phyloP scores from a whole-genome alignment of 768 basidiomycete species.

The Suillus lakei region DNA sequence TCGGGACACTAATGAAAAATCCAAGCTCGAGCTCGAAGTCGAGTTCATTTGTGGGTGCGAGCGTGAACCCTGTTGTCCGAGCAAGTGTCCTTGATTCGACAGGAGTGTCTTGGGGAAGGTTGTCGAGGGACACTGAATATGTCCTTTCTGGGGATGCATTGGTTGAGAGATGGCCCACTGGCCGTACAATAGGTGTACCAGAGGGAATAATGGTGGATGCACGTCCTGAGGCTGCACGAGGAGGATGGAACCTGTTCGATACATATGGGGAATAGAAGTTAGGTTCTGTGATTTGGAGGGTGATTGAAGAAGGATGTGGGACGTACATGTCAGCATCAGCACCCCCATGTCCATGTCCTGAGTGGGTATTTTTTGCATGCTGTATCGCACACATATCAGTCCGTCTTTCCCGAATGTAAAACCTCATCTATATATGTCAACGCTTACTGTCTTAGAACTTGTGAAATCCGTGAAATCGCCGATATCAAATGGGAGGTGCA shows the following conservation, averaged over 20 bases:
- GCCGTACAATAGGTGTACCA: constrained; percentile 5
- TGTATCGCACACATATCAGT: not conserved
- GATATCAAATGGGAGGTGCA: constrained; percentile 10
- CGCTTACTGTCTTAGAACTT: constrained; percentile 7
- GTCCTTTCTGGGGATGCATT: not conserved
- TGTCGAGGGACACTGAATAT: not conserved
- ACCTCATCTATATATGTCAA: not conserved
- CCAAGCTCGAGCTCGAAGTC: constrained; percentile 9
- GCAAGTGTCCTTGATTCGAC: not conserved
- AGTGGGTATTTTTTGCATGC: constrained; percentile 12
- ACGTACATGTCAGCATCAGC: constrained; percentile 5
- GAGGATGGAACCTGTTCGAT: constrained; percentile 7
- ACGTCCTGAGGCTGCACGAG: constrained; percentile 3
- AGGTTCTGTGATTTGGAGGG: not conserved
- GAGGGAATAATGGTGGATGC: constrained; percentile 7
- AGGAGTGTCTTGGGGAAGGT: not conserved
- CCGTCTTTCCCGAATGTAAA: not conserved
- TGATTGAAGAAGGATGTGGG: not conserved
- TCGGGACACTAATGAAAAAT: constrained; percentile 10
- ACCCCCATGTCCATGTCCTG: constrained; percentile 1
- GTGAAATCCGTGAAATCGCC: constrained; percentile 11
- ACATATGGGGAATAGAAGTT: not conserved
- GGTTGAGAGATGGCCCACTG: constrained; percentile 2
- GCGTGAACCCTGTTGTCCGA: not conserved
- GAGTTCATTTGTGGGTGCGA: constrained; percentile 6